Conservation (phyloP, 2,329 filamentous ascomycete species). For the Colletotrichum sp. region DNA sequence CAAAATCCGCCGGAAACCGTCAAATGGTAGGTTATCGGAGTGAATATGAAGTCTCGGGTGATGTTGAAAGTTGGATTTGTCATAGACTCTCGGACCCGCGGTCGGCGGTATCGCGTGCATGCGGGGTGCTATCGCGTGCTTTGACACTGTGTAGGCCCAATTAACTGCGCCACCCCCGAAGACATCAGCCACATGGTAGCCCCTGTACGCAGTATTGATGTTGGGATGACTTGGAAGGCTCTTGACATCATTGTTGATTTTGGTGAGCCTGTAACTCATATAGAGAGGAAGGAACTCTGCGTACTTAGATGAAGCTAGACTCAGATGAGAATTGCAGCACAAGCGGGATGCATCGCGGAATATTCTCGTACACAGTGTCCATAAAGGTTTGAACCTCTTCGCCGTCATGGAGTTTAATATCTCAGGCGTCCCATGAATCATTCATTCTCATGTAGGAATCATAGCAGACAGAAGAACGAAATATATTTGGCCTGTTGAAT, state of each 20-base stretch:
- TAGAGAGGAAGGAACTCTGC: neutral
- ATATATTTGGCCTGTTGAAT: neutral
- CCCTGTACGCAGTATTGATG: neutral
- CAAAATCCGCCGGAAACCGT: neutral
- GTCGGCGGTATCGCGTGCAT: constrained; percentile 16
- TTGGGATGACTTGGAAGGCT: neutral
- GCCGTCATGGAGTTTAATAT: neutral
- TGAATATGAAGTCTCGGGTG: neutral
- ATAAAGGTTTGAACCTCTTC: neutral
- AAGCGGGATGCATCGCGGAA: neutral
- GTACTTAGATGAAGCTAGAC: neutral
- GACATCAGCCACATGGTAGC: neutral
- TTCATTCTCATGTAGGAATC: neutral
- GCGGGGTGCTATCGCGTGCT: constrained; percentile 19
- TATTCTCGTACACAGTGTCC: neutral
- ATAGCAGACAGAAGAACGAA: neutral
- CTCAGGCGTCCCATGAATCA: neutral
- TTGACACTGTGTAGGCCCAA: neutral
- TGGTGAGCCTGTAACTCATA: neutral
- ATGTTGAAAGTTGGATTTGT: neutral
- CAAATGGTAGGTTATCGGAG: neutral
- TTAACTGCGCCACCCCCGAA: neutral
- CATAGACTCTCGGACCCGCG: constrained; percentile 4
- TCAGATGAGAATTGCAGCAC: neutral
- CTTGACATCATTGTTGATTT: neutral